Conservation (phyloP, 177 flowering plant species). For the Telopea speciosissima region DNA sequence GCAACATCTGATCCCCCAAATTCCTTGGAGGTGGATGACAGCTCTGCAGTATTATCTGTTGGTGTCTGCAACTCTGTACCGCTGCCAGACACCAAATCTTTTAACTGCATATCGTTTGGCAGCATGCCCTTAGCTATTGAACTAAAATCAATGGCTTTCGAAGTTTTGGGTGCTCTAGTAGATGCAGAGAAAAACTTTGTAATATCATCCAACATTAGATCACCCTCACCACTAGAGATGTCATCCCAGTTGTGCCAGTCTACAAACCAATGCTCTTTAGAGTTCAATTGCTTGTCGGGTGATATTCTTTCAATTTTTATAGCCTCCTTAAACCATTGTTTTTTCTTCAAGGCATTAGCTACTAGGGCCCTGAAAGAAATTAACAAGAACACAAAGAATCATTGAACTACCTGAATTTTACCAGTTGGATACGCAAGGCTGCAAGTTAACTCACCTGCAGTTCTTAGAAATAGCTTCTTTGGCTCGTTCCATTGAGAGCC, state of each 20-base stretch:
- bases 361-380: slow-evolving; percentile 47
- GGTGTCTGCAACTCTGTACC: slow-evolving; percentile 13
- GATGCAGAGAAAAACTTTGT: slow-evolving; percentile 48
- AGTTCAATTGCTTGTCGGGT: slow-evolving; percentile 21
- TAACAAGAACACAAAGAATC: background rate
- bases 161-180: slow-evolving; percentile 27
- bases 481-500: slow-evolving; percentile 71
- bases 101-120: slow-evolving; percentile 41
- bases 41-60: slow-evolving; percentile 6
- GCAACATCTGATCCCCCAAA: slow-evolving; percentile 3
- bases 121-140: slow-evolving; percentile 37
- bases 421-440: background rate
- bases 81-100: slow-evolving; percentile 24
- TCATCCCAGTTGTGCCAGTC: slow-evolving; percentile 80
- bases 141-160: slow-evolving; percentile 48
- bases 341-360: slow-evolving; percentile 50
- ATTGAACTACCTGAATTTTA: background rate
- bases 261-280: slow-evolving; percentile 31
- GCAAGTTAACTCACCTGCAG: slow-evolving; percentile 56
- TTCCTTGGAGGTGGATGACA: slow-evolving; percentile 14
- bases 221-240: slow-evolving; percentile 88
- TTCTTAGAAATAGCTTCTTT: slow-evolving; percentile 84
- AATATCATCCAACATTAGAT: slow-evolving; percentile 64
- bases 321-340: slow-evolving; percentile 63
- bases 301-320: slow-evolving; percentile 59